A percentile compares a stretch with the other conserved stretches of the same genome.
phyloP scores from a whole-genome alignment of 192 early-diverging fungal species.

The Phycomyces blakesleeanus region DNA sequence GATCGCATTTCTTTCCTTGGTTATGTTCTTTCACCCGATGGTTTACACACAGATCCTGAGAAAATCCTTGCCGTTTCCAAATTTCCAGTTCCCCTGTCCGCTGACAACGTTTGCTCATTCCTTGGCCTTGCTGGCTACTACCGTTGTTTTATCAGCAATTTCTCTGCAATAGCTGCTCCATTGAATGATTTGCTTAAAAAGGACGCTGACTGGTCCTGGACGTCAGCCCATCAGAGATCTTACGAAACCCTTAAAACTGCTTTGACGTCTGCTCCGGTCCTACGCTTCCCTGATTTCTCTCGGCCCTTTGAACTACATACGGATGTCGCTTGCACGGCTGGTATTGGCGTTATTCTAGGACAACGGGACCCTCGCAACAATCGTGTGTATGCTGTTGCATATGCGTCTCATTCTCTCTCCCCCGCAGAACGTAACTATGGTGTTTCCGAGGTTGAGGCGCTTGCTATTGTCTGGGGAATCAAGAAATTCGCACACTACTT shows the following conservation, averaged over 20 bases:
- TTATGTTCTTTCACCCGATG: slow-evolving; percentile 13
- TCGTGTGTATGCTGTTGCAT: background rate
- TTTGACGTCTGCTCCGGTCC: background rate
- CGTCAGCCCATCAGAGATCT: background rate
- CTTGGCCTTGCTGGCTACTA: slow-evolving; percentile 20
- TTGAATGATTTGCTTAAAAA: slow-evolving; percentile 13
- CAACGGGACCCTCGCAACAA: slow-evolving; percentile 9
- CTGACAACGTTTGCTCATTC: slow-evolving; percentile 6
- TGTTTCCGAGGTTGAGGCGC: background rate
- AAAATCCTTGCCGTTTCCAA: slow-evolving; percentile 4
- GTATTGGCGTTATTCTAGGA: slow-evolving; percentile 1
- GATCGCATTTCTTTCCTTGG: slow-evolving; percentile 6
- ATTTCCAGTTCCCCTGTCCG: background rate
- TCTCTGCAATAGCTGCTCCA: slow-evolving; percentile 9
- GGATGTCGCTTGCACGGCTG: slow-evolving; percentile 3
- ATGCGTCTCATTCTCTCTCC: background rate
- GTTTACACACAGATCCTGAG: slow-evolving; percentile 1
- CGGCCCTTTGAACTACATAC: slow-evolving; percentile 10
- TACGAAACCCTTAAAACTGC: background rate
- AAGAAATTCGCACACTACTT: background rate
- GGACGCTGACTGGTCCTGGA: background rate
- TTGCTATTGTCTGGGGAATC: slow-evolving; percentile 1
- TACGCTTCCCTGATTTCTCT: slow-evolving; percentile 5
- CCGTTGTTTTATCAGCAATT: slow-evolving; percentile 13
- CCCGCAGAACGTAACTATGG: slow-evolving; percentile 1